Conservation (phyloP, 768 basidiomycete species). For the Daedaleopsis nitida region DNA sequence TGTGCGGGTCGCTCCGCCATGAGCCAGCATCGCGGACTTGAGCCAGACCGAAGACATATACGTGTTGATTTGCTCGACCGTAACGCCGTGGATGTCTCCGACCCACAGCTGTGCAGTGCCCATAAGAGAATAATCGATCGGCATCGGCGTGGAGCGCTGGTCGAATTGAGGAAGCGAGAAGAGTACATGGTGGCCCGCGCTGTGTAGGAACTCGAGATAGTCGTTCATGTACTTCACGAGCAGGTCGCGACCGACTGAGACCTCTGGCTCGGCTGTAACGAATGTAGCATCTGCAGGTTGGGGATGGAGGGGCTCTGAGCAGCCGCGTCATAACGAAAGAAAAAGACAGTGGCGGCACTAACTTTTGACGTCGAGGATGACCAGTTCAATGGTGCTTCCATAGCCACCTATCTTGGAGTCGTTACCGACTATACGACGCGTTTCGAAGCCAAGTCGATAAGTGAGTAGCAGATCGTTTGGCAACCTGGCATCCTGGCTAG, state of each 20-base stretch:
- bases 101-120: constrained; percentile 13
- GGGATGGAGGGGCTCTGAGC: background rate
- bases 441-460: constrained; percentile 29
- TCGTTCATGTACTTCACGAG: constrained; percentile 6
- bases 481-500: background rate
- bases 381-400: constrained; percentile 21
- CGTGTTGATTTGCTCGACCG: constrained; percentile 29
- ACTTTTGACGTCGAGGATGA: constrained; percentile 23
- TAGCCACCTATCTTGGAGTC: constrained; percentile 26
- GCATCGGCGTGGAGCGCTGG: constrained; percentile 16
- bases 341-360: background rate
- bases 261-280: constrained; percentile 9
- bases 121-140: constrained; percentile 31
- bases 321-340: background rate
- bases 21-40: constrained; percentile 27
- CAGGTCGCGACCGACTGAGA: constrained; percentile 7
- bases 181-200: constrained; percentile 32
- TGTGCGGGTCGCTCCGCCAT: constrained; percentile 2
- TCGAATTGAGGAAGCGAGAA: constrained; percentile 35
- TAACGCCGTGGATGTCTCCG: constrained; percentile 24
- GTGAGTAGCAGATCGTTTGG: constrained; percentile 3
- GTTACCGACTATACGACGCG: constrained; percentile 24
- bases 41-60: constrained; percentile 29
- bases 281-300: background rate
- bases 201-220: constrained; percentile 31